Base-by-base conservation (phyloP, 257 asterid genomes). In the Solanum chmielewskii region DNA sequence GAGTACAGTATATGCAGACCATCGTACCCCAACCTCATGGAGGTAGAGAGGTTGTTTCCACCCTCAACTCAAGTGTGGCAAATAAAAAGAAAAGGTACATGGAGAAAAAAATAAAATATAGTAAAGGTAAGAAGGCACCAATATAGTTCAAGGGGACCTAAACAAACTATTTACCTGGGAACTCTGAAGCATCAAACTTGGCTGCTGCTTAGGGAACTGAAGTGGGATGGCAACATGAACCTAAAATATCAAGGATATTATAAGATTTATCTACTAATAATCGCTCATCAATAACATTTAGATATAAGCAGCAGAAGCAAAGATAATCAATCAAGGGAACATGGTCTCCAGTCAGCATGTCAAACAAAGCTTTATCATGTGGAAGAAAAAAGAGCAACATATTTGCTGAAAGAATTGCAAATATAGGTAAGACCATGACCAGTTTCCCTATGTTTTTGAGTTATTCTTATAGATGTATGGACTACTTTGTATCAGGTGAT, bases 201-300 rank as follows among this genome's bases (percentile, higher is more conserved):
- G 98, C 87, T 90, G 93, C 89, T 95, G 98, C 92, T 92, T 97
- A 29, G 99, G 99, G 92, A 95, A 97, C 88, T 96, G 99, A 89
- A 95, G 92, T 42, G 99, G 91, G 90, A 97, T 74, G 37, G 97
- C 90, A 88, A 96, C 81, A 87, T 96, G 95, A 87, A 95, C 98
- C 99, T 97, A 92, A 85, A 23, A 71, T 52, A 86, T 49, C 18
- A 82, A 81, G 66, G 64, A 7, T 35, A 81, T 75, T 7, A 52
- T 87, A 70, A 91, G 87, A 86, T 60, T 78, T 18, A n/a, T 45
- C 37, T 16, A 80, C 44, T 3, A 80, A 9, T 47, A 80, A 49
- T 49, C 23, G 85, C 44, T 80, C 85, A 47, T 80, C 44, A 80
- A 47, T 80, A 29, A 78, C 39, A 25, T 44, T 45, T 29, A 25